Percentiles rank a stretch among this genome's conserved stretches.
Conservation (phyloP, 2,329 filamentous ascomycete genomes). For the Penicillium polonicum region DNA sequence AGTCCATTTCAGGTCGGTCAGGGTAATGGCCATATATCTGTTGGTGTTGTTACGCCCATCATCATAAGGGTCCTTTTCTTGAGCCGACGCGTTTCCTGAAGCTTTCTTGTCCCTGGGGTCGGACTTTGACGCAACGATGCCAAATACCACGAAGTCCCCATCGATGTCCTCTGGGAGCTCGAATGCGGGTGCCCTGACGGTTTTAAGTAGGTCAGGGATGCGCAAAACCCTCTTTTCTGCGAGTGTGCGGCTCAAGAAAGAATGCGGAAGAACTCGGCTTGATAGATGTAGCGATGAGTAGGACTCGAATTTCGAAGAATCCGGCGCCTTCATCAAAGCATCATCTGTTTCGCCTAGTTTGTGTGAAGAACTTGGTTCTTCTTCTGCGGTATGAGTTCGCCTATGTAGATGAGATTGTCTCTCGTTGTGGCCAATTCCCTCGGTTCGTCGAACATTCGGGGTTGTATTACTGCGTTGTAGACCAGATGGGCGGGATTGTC, state of each 20-base stretch:
- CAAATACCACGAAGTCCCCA: conserved; percentile 85
- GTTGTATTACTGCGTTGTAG: conserved; percentile 39
- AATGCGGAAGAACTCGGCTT: conserved; percentile 78
- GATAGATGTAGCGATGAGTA: conserved; percentile 84
- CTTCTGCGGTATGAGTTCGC: conserved; percentile 26
- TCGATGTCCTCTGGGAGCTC: conserved; percentile 75
- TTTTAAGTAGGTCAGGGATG: conserved; percentile 76
- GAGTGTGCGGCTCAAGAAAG: conserved; percentile 73
- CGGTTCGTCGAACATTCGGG: conserved; percentile 26
- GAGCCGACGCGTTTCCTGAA: conserved; percentile 36
- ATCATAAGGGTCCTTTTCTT: conserved; percentile 48
- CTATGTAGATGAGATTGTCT: conserved; percentile 23
- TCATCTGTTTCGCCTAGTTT: conserved; percentile 23
- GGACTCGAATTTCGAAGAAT: conserved; percentile 71
- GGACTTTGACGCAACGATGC: conserved; percentile 84
- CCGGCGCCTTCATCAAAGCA: conserved; percentile 36
- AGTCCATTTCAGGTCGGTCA: conserved; percentile 88
- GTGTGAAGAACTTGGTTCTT: conserved; percentile 16
- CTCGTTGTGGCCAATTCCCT: conserved; percentile 14
- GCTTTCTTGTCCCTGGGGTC: conserved; percentile 66
- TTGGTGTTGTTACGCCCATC: conserved; percentile 59
- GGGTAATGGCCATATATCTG: conserved; percentile 89
- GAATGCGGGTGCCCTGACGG: conserved; percentile 79
- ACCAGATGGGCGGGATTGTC: conserved; percentile 27
- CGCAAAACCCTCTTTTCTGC: conserved; percentile 72